Evolutionary conservation across 768 basidiomycete genomes (phyloP).

Genomic region (Macrolepiota fuliginosa): DNA sequence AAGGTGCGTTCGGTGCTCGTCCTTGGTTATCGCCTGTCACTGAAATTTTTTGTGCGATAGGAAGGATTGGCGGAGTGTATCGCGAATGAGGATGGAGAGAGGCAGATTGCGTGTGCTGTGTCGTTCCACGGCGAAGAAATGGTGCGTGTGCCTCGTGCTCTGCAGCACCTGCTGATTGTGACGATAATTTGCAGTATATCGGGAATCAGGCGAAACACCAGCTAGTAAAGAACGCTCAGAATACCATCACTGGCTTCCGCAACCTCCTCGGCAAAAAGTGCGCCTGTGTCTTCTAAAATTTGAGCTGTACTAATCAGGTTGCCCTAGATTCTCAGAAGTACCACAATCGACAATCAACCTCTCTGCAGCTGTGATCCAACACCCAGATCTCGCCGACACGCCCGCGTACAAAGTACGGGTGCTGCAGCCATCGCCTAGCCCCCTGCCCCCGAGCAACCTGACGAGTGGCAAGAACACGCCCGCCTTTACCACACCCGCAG

Average conservation of each 20-base stretch:
- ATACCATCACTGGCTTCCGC: slow-evolving; percentile 94
- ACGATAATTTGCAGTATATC: slow-evolving; percentile 67
- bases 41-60: slow-evolving; percentile 33
- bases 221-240: slow-evolving; percentile 90
- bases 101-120: slow-evolving; percentile 94
- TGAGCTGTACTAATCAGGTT: neutral
- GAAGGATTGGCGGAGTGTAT: slow-evolving; percentile 93
- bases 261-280: slow-evolving; percentile 92
- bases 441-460: slow-evolving; percentile 44
- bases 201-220: slow-evolving; percentile 94
- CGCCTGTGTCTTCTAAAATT: slow-evolving; percentile 18
- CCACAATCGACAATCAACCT: slow-evolving; percentile 47
- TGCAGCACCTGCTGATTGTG: slow-evolving; percentile 12
- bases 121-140: slow-evolving; percentile 90
- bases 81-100: slow-evolving; percentile 97
- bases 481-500: slow-evolving; percentile 55
- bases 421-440: slow-evolving; percentile 74
- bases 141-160: slow-evolving; percentile 41
- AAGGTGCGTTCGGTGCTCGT: slow-evolving; percentile 55
- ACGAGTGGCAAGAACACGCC: slow-evolving; percentile 14
- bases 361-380: slow-evolving; percentile 76
- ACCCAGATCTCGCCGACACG: slow-evolving; percentile 64
- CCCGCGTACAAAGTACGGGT: slow-evolving; percentile 86
- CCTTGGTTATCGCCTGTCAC: neutral
- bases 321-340: slow-evolving; percentile 70